Evolutionary conservation across 176 grass and related monocot species (phyloP), one percentile per base, ranked within the genome.

Genomic region (Hyparrhenia diplandra): DNA sequence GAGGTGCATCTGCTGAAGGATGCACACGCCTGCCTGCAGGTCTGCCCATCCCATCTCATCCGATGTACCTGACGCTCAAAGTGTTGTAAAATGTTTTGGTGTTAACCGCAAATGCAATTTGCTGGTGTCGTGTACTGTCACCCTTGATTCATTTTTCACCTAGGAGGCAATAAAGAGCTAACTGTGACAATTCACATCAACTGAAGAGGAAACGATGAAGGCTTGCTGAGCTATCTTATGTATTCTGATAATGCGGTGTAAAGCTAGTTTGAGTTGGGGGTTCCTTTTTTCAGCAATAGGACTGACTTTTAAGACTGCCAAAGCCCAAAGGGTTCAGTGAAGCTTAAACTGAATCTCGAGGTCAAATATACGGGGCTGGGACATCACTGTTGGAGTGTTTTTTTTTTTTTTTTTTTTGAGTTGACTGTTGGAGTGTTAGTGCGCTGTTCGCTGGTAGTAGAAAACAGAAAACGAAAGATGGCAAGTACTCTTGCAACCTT

Each of bases 71-170:
- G 82, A 71, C 86, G 24, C 84, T 62, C 73, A 32, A 34, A 79
- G 78, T 88, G 73, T 62, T 90, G 88, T 83, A 85, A 71, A 78
- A 93, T 86, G 64, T 78, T 82, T 73, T 83, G 82, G 64, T 82
- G 85, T 79, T 77, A 51, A 37, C 73, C 51, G 64, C 45, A 62
- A 71, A 90, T 71, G 55, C 73, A 82, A 49, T 69, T 82, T 80
- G 82, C 79, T 90, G 78, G 27, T 82, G 76, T 40, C 45, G 35
- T 87, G 41, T 67, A 67, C 42, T 51, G 28, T 29, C 21, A 23
- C 45, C n/a, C n/a, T n/a, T n/a, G n/a, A n/a, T n/a, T n/a, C n/a
- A n/a, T n/a, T n/a, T n/a, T n/a, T n/a, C n/a, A n/a, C n/a, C n/a
- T n/a, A n/a, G n/a, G n/a, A n/a, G n/a, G n/a, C n/a, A n/a, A n/a